Percentiles rank a stretch among this genome's conserved stretches.
Evolutionary conservation across 306 rosid genomes (phyloP).

Genomic region (Alnus glutinosa): DNA sequence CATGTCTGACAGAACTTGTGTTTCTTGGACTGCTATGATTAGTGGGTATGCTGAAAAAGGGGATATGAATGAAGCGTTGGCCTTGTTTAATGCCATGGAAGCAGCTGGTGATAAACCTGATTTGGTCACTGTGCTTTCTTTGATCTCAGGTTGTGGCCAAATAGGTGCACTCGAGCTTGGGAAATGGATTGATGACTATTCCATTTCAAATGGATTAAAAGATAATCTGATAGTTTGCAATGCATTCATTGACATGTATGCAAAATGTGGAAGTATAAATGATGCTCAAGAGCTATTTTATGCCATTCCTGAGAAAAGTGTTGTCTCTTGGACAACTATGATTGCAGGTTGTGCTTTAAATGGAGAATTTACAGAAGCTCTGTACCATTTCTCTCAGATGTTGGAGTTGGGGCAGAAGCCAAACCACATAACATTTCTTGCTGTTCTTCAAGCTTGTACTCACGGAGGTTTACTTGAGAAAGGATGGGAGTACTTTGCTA

Average conservation of each 20-base stretch:
- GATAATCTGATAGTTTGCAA: conserved; percentile 54
- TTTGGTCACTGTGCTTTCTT: conserved; percentile 58
- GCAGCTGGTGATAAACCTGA: conserved; percentile 55
- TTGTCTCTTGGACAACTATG: conserved; percentile 71
- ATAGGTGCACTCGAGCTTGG: conserved; percentile 59
- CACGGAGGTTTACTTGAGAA: conserved; percentile 70
- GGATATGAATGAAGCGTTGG: conserved; percentile 47
- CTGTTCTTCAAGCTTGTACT: conserved; percentile 74
- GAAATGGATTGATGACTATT: conserved; percentile 50
- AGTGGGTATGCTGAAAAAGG: conserved; percentile 64
- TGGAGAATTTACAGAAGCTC: conserved; percentile 62
- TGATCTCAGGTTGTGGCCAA: conserved; percentile 62
- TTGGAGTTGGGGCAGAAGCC: conserved; percentile 50
- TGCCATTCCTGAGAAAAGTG: conserved; percentile 43
- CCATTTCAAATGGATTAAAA: conserved; percentile 46
- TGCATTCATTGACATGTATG: conserved; percentile 76
- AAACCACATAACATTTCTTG: conserved; percentile 64
- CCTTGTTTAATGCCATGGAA: conserved; percentile 61
- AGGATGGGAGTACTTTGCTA: conserved; percentile 50
- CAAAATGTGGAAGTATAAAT: conserved; percentile 60
- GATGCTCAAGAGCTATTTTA: conserved; percentile 50
- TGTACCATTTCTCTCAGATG: conserved; percentile 49
- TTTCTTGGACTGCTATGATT: conserved; percentile 75
- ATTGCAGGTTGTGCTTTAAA: conserved; percentile 65
- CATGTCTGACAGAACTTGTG: conserved; percentile 52